Percentiles rank a stretch among this genome's conserved stretches.
Conservation (phyloP, 805 yeast genomes). For the Ogataea naganishii region DNA sequence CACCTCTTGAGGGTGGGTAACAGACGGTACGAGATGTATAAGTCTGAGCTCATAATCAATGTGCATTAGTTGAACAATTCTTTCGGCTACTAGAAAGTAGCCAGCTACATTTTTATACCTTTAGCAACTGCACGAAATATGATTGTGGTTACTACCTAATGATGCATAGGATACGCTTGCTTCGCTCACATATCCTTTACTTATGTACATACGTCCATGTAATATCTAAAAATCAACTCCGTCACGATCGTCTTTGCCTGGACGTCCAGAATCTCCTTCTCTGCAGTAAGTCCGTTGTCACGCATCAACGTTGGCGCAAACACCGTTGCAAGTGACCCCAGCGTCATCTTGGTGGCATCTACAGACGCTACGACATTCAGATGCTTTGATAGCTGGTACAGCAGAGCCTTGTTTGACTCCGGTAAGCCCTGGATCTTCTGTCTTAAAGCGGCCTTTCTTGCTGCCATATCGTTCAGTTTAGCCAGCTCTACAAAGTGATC, state of each 20-base stretch:
- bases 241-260: constrained; percentile 69
- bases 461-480: constrained; percentile 17
- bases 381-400: constrained; percentile 55
- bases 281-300: constrained; percentile 53
- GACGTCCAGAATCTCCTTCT: constrained; percentile 80
- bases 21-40: constrained; percentile 62
- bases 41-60: constrained; percentile 63
- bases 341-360: constrained; percentile 67
- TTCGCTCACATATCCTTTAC: too few relatives aligned
- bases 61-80: constrained; percentile 32
- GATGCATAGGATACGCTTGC: too few relatives aligned
- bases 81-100: too few relatives aligned
- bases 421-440: constrained; percentile 51
- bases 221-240: constrained; percentile 56
- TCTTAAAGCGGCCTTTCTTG: constrained; percentile 33
- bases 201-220: constrained; percentile 30
- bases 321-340: constrained; percentile 77
- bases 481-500: constrained; percentile 55
- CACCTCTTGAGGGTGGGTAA: constrained; percentile 73
- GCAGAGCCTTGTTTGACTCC: constrained; percentile 50
- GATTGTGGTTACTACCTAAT: too few relatives aligned
- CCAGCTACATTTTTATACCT: too few relatives aligned
- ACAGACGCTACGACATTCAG: constrained; percentile 49
- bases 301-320: constrained; percentile 91
- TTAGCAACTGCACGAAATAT: too few relatives aligned